A percentile compares a stretch with the other conserved stretches of the same genome.
phyloP scores from a whole-genome alignment of 306 rosid genomes.

The Clitoria ternatea region DNA sequence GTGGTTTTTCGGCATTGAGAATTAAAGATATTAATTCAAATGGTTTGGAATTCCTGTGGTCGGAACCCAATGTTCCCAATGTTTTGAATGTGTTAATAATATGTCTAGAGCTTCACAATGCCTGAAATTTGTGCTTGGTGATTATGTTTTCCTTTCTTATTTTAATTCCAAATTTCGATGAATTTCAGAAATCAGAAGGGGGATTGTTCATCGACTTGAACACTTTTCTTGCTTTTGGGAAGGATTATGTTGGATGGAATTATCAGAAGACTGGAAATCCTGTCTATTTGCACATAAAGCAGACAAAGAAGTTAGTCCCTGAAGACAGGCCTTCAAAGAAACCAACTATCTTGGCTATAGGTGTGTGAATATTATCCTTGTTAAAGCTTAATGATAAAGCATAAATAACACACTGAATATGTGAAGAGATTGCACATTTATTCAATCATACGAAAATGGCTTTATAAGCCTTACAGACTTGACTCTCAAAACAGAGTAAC shows the following conservation, averaged over 20 bases:
- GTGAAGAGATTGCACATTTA: no score
- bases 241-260: conserved; percentile 80
- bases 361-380: conserved; percentile 37
- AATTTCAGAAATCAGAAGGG: conserved; percentile 81
- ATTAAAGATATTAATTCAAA: neutral
- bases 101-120: neutral
- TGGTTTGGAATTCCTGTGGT: neutral
- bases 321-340: conserved; percentile 92
- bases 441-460: no score
- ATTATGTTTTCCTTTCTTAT: neutral
- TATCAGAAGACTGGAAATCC: conserved; percentile 81
- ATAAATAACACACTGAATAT: no score
- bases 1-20: neutral
- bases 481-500: no score
- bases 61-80: neutral
- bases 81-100: neutral
- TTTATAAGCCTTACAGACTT: no score
- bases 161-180: no score
- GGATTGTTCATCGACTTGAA: conserved; percentile 79
- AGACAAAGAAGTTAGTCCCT: conserved; percentile 57
- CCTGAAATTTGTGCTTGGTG: neutral
- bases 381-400: no score
- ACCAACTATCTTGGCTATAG: conserved; percentile 86
- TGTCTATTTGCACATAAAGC: conserved; percentile 79
- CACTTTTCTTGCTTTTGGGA: conserved; percentile 84